Percentiles rank a stretch among this genome's conserved stretches.
phyloP scores from a whole-genome alignment of 495 filamentous ascomycete species.

The Talaromyces stipitatus region DNA sequence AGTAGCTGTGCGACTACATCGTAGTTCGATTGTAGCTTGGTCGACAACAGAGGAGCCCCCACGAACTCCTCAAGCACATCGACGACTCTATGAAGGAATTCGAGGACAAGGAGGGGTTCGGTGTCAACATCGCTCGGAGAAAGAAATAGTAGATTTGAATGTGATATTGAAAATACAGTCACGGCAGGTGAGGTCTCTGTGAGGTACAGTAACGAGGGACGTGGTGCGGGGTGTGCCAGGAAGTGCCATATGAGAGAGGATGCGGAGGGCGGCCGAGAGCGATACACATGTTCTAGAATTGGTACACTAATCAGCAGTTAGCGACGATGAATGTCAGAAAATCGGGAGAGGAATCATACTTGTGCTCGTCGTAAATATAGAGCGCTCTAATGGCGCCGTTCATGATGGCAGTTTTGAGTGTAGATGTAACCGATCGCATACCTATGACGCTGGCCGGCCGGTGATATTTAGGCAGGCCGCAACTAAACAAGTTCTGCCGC shows the following conservation, averaged over 20 bases:
- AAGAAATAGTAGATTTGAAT: slow-evolving; percentile 84
- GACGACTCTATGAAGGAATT: slow-evolving; percentile 90
- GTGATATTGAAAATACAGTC: slow-evolving; percentile 75
- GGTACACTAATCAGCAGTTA: slow-evolving; percentile 35
- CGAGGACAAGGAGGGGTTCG: slow-evolving; percentile 89
- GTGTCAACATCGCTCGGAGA: slow-evolving; percentile 74
- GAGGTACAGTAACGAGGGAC: slow-evolving; percentile 80
- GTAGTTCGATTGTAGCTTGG: slow-evolving; percentile 81
- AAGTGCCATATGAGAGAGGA: slow-evolving; percentile 74
- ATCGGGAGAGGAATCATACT: slow-evolving; percentile 44
- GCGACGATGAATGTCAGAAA: background rate
- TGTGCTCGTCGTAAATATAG: slow-evolving; percentile 92
- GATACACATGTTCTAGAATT: slow-evolving; percentile 63
- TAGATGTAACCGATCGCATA: slow-evolving; percentile 11
- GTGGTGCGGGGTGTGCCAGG: slow-evolving; percentile 72
- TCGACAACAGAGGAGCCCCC: slow-evolving; percentile 76
- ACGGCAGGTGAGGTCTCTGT: slow-evolving; percentile 78
- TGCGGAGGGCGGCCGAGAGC: slow-evolving; percentile 69
- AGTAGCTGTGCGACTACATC: slow-evolving; percentile 92
- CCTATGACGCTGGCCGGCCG: background rate
- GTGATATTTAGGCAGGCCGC: slow-evolving; percentile 9
- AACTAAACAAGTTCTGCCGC: slow-evolving; percentile 24
- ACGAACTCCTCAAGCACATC: slow-evolving; percentile 95
- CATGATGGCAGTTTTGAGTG: slow-evolving; percentile 36
- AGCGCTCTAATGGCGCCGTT: slow-evolving; percentile 88